Base-by-base conservation (phyloP, 2,329 filamentous ascomycete genomes). In the Phoma sp. region DNA sequence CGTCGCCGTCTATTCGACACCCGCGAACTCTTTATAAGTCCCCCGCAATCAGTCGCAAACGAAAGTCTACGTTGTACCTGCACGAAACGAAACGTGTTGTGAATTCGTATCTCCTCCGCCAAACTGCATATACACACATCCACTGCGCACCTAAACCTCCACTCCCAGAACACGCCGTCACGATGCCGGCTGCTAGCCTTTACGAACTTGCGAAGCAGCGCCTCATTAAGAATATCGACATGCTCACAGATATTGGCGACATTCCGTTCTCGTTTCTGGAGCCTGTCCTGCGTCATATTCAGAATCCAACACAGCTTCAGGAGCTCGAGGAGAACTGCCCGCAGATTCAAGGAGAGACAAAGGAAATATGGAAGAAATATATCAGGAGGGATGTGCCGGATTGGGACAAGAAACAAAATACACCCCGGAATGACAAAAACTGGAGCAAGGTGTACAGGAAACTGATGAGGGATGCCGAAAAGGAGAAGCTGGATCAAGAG, bases 371-470 rank as follows among this genome's bases (percentile, higher is more conserved):
- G 93, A 76, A 86, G 37, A 83, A 84, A 25, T 84, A 97, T 67
- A 95, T 98, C 73, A 83, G 85, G 46, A 85, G 86, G 42, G 87
- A 96, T 66, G 90, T 96, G 58, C 86, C 86, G 2, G 78, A 84
- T 51, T 88, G 86, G 73, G 80, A 86, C 37, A 77, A 78, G 40
- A 86, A 89, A 68, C 83, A 85, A 24, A 84, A 87, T 62, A 79
- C 85, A 23, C 89, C 90, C 0, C 58, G 64, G 50, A 82, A 90
- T 58, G 85, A 88, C 0, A 79, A 79, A 32, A 86, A 86, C 55
- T 97, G 92, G 92, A 86, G 88, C 70, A 86, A 88, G 50, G 81
- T 96, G 11, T 97, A 96, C 77, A 79, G 69, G 14, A 79, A 78
- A 57, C 65, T 80, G 25, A 71, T 75, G 57, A 71, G 65, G 40